Evolutionary conservation across 192 early-diverging fungal genomes (phyloP).

Genomic region (Neocallimastix lanati): DNA sequence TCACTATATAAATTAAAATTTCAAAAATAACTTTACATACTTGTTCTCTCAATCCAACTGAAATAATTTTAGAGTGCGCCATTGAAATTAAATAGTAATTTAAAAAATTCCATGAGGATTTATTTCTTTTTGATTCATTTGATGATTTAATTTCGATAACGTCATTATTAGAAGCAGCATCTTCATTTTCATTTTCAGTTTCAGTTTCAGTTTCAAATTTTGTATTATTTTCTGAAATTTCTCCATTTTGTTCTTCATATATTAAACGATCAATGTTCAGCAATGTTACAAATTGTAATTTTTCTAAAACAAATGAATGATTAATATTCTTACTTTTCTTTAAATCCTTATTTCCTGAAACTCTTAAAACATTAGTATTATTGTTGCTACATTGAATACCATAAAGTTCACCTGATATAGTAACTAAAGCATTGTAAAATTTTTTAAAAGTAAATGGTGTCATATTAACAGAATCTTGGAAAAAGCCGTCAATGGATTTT

Average conservation of each 20-base stretch:
- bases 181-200: too few species aligned
- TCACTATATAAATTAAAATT: neutral
- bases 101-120: neutral
- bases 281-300: neutral
- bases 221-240: too few species aligned
- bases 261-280: neutral
- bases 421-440: neutral
- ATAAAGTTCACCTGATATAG: neutral
- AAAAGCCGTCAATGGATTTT: neutral
- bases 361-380: neutral
- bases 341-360: neutral
- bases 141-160: too few species aligned
- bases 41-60: neutral
- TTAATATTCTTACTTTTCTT: neutral
- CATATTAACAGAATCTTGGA: neutral
- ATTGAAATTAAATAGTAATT: neutral
- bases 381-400: neutral
- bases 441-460: neutral
- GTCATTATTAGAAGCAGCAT: too few species aligned
- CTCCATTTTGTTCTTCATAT: neutral
- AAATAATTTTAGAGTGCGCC: neutral
- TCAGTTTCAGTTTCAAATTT: too few species aligned
- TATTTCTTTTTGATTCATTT: too few species aligned
- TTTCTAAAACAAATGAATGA: neutral
- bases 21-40: neutral